A percentile compares a stretch with the other conserved stretches of the same genome.
These are phyloP conservation scores for Ophiostoma novo-ulmi DNA, from an alignment of 2,329 filamentous ascomycete species.

Conservation along the genomic window DNA sequence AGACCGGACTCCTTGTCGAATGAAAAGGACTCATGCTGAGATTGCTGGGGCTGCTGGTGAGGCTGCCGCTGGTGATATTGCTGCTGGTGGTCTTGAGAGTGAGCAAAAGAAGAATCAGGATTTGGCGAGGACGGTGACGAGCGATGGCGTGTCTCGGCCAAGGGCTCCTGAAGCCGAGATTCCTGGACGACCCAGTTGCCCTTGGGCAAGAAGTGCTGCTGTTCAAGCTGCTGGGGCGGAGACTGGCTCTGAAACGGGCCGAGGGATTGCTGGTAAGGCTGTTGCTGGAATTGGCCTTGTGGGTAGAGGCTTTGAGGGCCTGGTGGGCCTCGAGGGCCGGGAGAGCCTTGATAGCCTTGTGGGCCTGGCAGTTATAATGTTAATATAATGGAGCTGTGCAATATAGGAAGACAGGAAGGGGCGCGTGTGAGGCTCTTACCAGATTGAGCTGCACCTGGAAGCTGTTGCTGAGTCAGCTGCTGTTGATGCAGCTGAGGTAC, in stretches of 20 bases:
- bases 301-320: neutral
- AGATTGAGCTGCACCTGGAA: neutral
- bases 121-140: neutral
- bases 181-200: constrained; percentile 15
- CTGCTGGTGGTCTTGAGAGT: neutral
- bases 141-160: constrained; percentile 14
- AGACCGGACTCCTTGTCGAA: constrained; percentile 51
- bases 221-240: neutral
- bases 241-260: constrained; percentile 16
- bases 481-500: neutral
- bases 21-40: constrained; percentile 33
- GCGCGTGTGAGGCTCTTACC: too few species aligned
- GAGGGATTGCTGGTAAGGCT: constrained; percentile 1
- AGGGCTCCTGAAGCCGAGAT: constrained; percentile 14
- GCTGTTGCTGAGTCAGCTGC: constrained; percentile 15
- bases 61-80: constrained; percentile 21
- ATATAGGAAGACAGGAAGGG: too few species aligned
- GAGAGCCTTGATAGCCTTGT: too few species aligned
- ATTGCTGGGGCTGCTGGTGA: constrained; percentile 20
- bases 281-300: neutral
- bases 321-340: neutral
- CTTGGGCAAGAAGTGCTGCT: constrained; percentile 13
- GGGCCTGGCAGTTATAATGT: too few species aligned
- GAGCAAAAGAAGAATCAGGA: constrained; percentile 12
- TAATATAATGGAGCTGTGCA: too few species aligned